Evolutionary conservation across 768 basidiomycete genomes (phyloP).

Genomic region (Suillus ampliporus): DNA sequence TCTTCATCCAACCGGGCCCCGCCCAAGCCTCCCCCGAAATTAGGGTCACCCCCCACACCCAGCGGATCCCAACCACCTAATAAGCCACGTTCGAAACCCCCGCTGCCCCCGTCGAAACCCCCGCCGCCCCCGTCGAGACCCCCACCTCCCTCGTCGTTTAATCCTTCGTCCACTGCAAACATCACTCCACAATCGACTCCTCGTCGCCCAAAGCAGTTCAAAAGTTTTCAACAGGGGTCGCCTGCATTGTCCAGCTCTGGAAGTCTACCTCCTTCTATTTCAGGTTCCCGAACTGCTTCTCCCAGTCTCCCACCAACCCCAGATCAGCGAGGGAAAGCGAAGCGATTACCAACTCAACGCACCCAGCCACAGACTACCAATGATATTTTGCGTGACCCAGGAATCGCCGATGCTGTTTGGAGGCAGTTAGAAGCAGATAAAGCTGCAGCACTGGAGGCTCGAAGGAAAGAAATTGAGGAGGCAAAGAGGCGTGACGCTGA

Average conservation of each 20-base stretch:
- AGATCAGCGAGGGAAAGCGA: conserved; percentile 4
- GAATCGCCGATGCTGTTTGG: conserved; percentile 60
- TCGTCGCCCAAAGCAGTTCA: conserved; percentile 3
- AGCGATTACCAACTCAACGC: conserved; percentile 1
- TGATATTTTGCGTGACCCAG: conserved; percentile 47
- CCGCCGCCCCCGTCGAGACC: conserved; percentile 10
- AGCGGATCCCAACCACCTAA: background rate
- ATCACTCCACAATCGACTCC: conserved; percentile 5
- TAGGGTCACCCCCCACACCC: conserved; percentile 11
- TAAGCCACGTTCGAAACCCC: conserved; percentile 10
- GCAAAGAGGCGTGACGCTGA: conserved; percentile 23
- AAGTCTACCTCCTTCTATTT: background rate
- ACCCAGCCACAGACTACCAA: background rate
- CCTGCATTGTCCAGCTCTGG: background rate
- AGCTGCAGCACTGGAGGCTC: conserved; percentile 28
- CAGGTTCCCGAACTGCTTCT: background rate
- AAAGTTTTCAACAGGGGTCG: background rate
- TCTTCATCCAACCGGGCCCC: conserved; percentile 18
- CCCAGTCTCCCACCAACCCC: background rate
- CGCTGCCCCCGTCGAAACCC: conserved; percentile 10
- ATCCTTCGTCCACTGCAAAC: too few species aligned
- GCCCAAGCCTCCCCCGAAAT: conserved; percentile 19
- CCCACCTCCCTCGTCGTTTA: too few species aligned
- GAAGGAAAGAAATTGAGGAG: conserved; percentile 23
- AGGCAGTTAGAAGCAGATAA: conserved; percentile 48